Conservation (phyloP, 73 alveolate species). For the Paraurostyla sp. region DNA sequence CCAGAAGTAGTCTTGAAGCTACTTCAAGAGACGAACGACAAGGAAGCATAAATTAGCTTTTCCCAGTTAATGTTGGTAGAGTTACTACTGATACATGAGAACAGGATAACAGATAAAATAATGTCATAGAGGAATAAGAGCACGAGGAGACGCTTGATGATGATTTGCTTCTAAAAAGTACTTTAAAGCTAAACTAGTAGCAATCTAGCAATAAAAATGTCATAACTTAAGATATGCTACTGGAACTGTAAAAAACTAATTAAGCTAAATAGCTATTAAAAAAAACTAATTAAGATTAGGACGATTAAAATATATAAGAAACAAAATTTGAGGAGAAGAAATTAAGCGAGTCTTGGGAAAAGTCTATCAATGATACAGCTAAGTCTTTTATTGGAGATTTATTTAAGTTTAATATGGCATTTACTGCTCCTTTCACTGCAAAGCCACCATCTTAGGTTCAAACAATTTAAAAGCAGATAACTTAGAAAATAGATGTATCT, state of each 20-base stretch:
- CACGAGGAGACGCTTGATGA: constrained; percentile 25
- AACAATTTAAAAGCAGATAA: too few relatives aligned
- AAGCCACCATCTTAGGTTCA: too few relatives aligned
- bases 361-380: neutral
- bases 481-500: too few relatives aligned
- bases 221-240: constrained; percentile 12
- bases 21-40: too few relatives aligned
- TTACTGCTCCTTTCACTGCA: too few relatives aligned
- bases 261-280: neutral
- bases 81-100: too few relatives aligned
- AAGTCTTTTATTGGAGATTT: constrained; percentile 10
- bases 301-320: neutral
- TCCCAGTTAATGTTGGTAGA: too few relatives aligned
- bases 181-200: neutral
- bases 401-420: neutral
- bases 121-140: constrained; percentile 10
- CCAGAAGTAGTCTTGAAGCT: too few relatives aligned
- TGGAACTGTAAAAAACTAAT: neutral
- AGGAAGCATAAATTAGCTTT: too few relatives aligned
- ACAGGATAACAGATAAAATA: too few relatives aligned
- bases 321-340: neutral
- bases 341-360: constrained; percentile 33
- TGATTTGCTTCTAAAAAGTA: neutral
- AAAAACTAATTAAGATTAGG: neutral
- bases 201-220: neutral